Base-by-base conservation (phyloP, 306 rosid species). In the Lithocarpus polystachyus region DNA sequence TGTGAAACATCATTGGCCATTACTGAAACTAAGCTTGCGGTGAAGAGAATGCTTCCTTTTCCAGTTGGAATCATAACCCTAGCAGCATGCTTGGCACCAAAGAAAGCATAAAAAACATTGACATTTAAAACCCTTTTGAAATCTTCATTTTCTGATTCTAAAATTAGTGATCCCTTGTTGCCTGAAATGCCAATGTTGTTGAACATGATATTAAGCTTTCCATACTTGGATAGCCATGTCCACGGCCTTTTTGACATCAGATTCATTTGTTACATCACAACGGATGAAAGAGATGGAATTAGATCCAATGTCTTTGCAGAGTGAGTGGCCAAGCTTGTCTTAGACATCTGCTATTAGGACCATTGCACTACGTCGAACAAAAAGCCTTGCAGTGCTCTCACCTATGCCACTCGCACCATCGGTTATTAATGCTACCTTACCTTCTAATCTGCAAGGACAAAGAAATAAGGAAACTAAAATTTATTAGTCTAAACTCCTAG, bases 1-100 rank as follows among this genome's bases (percentile, higher is more conserved):
- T 56, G 15, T 23, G 26, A 1, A 23, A 12, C 11, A 6, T 6
- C 28, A 8, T 11, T 11, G 9, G 22, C 5, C 4, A 22, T 57
- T 11, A 57, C 5, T 57, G 29, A 57, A 9, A 4, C 28, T 6
- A 5, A 1, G 15, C 28, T 57, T 57, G 29, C 3, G 10, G 64
- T 57, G 14, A 57, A 57, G 9, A 57, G 12, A 57, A 57, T 57
- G 64, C 28, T n/a, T 0, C 29, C 64, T 9, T 57, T 57, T 20
- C 3, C 4, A 0, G 35, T 24, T 0, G 75, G 85, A 18, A 77
- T 78, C 88, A 81, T 85, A 4, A 56, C 85, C 56, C 54, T 75
- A 20, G 88, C 81, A 4, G 83, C 83, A 59, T 85, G 78, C 62
- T 81, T 85, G 2, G 75, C 76, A 8, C 76, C 85, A 75, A 81